These are phyloP conservation scores for Penicillium robsamsonii DNA, from an alignment of 495 filamentous ascomycete species.

Conservation along the genomic window DNA sequence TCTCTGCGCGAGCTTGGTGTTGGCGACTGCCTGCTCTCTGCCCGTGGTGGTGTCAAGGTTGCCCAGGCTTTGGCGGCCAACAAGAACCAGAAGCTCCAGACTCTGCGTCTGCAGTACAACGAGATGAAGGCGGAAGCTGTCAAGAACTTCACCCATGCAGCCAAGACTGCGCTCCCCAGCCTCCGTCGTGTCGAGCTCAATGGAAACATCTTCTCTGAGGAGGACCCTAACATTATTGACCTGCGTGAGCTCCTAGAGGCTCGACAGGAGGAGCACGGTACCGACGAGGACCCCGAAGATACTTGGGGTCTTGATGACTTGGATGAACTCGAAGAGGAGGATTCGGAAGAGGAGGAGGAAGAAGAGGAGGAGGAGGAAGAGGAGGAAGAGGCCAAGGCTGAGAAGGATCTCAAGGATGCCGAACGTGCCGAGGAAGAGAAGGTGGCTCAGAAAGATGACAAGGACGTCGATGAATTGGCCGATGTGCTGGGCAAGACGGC, in stretches of 20 bases:
- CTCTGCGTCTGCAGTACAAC: conserved; percentile 87
- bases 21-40: conserved; percentile 79
- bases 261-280: conserved; percentile 57
- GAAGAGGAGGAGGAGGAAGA: conserved; percentile 68
- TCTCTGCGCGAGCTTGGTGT: conserved; percentile 80
- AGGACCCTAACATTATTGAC: conserved; percentile 61
- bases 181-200: conserved; percentile 87
- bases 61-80: conserved; percentile 70
- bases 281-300: conserved; percentile 52
- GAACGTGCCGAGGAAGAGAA: conserved; percentile 73
- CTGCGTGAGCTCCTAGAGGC: conserved; percentile 51
- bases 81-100: conserved; percentile 72
- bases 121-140: conserved; percentile 78
- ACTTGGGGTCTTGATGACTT: conserved; percentile 83
- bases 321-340: conserved; percentile 75
- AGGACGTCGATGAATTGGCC: conserved; percentile 77
- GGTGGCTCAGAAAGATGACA: conserved; percentile 68
- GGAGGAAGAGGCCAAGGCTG: conserved; percentile 57
- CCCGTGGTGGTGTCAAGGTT: conserved; percentile 73
- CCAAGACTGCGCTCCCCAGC: conserved; percentile 61
- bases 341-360: conserved; percentile 64
- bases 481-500: conserved; percentile 67
- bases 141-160: conserved; percentile 63
- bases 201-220: conserved; percentile 90
- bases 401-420: conserved; percentile 61